Conservation (phyloP, 495 filamentous ascomycete genomes). For the Apiosordaria backusii region DNA sequence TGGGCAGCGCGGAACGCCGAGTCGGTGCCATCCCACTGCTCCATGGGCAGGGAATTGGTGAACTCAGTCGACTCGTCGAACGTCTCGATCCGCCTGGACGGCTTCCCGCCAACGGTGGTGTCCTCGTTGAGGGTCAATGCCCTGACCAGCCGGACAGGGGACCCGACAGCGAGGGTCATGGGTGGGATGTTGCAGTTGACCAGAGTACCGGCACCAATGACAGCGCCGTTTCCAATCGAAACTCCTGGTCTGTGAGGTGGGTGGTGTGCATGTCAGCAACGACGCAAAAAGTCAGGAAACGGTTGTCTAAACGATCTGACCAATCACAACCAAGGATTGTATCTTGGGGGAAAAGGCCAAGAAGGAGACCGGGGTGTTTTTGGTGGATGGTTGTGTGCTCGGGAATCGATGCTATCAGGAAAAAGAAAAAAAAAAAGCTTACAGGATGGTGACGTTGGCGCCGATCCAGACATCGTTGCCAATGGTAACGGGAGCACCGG, state of each 20-base stretch:
- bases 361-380: background rate
- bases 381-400: background rate
- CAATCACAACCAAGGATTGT: background rate
- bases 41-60: slow-evolving; percentile 4
- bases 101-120: background rate
- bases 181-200: slow-evolving; percentile 31
- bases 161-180: slow-evolving; percentile 23
- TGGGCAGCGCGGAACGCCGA: background rate
- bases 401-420: background rate
- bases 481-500: slow-evolving; percentile 34
- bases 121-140: slow-evolving; percentile 7
- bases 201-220: slow-evolving; percentile 35
- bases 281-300: background rate
- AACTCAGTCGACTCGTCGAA: slow-evolving; percentile 20
- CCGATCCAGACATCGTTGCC: slow-evolving; percentile 48
- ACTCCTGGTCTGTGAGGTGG: slow-evolving; percentile 30
- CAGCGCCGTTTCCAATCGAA: slow-evolving; percentile 34
- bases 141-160: slow-evolving; percentile 24
- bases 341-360: background rate
- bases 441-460: slow-evolving; percentile 52
- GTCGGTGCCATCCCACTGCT: background rate
- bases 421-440: slow-evolving; percentile 11
- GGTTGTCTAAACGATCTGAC: background rate
- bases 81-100: slow-evolving; percentile 1
- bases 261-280: background rate